phyloP scores from a whole-genome alignment of 768 basidiomycete species.

The Collybia nuda region DNA sequence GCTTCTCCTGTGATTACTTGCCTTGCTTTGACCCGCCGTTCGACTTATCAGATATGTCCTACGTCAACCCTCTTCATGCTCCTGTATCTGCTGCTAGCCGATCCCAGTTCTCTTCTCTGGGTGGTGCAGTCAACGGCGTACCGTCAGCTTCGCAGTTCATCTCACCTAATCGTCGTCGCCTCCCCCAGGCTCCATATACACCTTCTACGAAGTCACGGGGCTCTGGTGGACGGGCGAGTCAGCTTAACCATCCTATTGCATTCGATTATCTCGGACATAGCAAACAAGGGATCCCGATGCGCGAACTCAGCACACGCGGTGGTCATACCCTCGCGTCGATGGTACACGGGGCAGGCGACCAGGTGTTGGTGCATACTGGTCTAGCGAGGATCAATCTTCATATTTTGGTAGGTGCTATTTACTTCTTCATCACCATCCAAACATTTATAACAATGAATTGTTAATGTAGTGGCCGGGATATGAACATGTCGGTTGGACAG shows the following conservation, averaged over 20 bases:
- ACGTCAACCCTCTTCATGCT: constrained; percentile 41
- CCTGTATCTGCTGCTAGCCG: constrained; percentile 27
- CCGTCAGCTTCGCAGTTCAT: constrained; percentile 19
- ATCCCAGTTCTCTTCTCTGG: constrained; percentile 27
- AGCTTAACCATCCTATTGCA: constrained; percentile 25
- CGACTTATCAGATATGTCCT: constrained; percentile 25
- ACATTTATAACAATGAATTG: neutral
- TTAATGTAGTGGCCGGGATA: constrained; percentile 49
- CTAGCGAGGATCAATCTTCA: constrained; percentile 32
- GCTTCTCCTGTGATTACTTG: too few relatives aligned
- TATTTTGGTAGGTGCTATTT: constrained; percentile 31
- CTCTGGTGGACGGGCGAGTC: constrained; percentile 18
- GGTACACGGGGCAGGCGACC: constrained; percentile 38
- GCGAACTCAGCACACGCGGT: constrained; percentile 39
- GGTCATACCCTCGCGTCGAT: constrained; percentile 30
- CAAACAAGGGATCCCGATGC: constrained; percentile 45
- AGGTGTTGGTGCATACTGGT: constrained; percentile 35
- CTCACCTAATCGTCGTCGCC: constrained; percentile 30
- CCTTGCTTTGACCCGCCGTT: too few relatives aligned
- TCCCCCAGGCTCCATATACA: constrained; percentile 32
- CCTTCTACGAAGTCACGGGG: constrained; percentile 22
- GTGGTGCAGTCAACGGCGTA: constrained; percentile 18
- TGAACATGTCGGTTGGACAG: constrained; percentile 36
- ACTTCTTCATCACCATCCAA: neutral
- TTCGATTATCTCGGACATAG: constrained; percentile 43